Evolutionary conservation across 208 protist species (phyloP).

Genomic region (Trypanosoma lewisi): DNA sequence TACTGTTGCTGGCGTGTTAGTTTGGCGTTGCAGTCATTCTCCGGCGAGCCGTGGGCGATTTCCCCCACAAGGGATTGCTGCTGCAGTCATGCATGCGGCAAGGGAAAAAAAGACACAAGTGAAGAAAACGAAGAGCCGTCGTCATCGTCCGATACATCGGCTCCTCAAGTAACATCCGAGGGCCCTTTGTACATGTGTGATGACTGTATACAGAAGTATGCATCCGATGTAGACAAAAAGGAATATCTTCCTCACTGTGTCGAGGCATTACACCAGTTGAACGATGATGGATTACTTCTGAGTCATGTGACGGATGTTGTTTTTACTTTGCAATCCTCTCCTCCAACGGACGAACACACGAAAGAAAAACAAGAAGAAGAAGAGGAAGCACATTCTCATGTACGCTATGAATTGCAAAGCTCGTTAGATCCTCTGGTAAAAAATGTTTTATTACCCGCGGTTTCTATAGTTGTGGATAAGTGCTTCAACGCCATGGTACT

Average conservation of each 20-base stretch:
- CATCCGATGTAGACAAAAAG: not conserved
- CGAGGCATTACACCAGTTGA: constrained; percentile 14
- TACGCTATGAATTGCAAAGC: constrained; percentile 32
- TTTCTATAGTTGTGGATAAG: constrained; percentile 71
- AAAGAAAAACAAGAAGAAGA: constrained; percentile 6
- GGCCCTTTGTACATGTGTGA: constrained; percentile 9
- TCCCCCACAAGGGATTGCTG: not conserved
- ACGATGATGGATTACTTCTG: constrained; percentile 54
- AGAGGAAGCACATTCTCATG: not conserved
- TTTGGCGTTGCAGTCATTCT: constrained; percentile 75
- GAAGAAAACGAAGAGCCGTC: not conserved
- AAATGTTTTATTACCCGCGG: constrained; percentile 51
- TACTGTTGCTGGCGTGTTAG: constrained; percentile 65
- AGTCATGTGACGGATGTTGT: constrained; percentile 60
- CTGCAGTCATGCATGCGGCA: not conserved
- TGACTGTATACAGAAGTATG: not conserved
- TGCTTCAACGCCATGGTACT: constrained; percentile 75
- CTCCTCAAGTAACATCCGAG: too few species aligned
- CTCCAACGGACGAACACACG: not conserved
- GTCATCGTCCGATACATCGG: too few species aligned
- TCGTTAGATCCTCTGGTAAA: constrained; percentile 55
- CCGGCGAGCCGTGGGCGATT: constrained; percentile 71
- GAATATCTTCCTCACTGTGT: not conserved
- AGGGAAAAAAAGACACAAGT: not conserved
- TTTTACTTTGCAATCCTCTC: constrained; percentile 39